Evolutionary conservation across 164 flowering plant species (phyloP).

Genomic region (grape (Vitis vinifera)): ASM3070453v1 NC_081807.1:5429001-5429500

Average conservation of each 20-base stretch:
- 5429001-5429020: too few relatives aligned
- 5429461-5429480: too few relatives aligned
- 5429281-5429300: conserved; percentile 49
- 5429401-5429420: too few relatives aligned
- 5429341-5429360: neutral
- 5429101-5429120: conserved; percentile 54
- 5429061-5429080: neutral
- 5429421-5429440: too few relatives aligned
- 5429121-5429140: conserved; percentile 46
- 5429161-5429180: conserved; percentile 62
- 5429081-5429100: conserved; percentile 60
- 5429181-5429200: conserved; percentile 51
- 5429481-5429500: too few relatives aligned
- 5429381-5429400: too few relatives aligned
- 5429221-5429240: conserved; percentile 50
- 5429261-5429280: conserved; percentile 44
- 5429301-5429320: conserved; percentile 68
- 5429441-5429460: too few relatives aligned
- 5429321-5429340: conserved; percentile 83
- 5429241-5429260: conserved; percentile 49
- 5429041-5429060: too few relatives aligned
- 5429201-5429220: conserved; percentile 69
- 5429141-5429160: conserved; percentile 55
- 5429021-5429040: too few relatives aligned
- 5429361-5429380: too few relatives aligned